Conservation (phyloP, 2,329 filamentous ascomycete genomes). For the Emmonsia crescens region DNA sequence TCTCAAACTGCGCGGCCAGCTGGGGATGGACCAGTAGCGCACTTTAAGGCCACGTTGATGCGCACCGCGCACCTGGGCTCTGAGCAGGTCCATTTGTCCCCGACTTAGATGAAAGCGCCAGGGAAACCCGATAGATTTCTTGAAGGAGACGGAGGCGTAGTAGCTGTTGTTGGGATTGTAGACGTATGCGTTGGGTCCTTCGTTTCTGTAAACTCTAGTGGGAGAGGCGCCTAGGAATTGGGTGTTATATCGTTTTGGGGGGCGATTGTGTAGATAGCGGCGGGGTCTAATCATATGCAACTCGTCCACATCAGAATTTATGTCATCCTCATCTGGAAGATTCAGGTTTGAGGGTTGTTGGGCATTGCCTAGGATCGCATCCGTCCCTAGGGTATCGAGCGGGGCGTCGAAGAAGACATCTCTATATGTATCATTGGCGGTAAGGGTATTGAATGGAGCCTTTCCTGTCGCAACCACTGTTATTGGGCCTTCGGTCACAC, state of each 20-base stretch:
- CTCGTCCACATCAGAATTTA: background rate
- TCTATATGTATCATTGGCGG: conserved; percentile 37
- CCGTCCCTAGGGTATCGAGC: conserved; percentile 26
- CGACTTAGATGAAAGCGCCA: conserved; percentile 41
- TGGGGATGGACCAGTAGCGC: conserved; percentile 47
- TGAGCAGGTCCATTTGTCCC: conserved; percentile 37
- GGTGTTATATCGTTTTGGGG: background rate
- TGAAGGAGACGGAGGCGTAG: conserved; percentile 47
- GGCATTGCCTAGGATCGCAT: conserved; percentile 13
- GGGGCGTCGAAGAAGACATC: conserved; percentile 49
- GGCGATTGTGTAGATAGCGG: background rate
- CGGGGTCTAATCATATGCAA: background rate
- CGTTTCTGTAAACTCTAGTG: background rate
- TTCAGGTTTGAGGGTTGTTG: background rate
- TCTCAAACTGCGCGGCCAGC: conserved; percentile 44
- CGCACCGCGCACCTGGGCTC: conserved; percentile 43
- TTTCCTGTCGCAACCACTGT: conserved; percentile 46
- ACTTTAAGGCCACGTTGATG: conserved; percentile 43
- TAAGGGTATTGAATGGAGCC: conserved; percentile 39
- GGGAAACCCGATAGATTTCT: conserved; percentile 36
- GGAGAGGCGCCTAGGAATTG: background rate
- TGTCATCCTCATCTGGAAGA: background rate
- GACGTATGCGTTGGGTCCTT: conserved; percentile 8
- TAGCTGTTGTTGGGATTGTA: conserved; percentile 45
- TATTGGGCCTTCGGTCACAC: conserved; percentile 34